A percentile compares a stretch with the other conserved stretches of the same genome.
phyloP scores from a whole-genome alignment of 805 yeast species.

The Candida nemodendra region DNA sequence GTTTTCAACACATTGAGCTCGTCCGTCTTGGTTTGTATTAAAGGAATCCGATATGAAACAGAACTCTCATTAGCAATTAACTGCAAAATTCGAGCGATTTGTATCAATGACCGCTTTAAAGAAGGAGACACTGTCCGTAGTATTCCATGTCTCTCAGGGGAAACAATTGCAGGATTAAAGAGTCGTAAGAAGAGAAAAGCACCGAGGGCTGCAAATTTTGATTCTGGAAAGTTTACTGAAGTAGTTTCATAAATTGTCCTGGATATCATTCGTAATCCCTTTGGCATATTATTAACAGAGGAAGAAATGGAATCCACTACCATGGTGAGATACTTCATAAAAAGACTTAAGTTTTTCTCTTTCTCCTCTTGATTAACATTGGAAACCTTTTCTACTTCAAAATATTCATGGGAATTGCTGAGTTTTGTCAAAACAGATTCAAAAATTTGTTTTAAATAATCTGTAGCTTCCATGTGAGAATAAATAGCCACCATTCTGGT shows the following conservation, averaged over 20 bases:
- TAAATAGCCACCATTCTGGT: slow-evolving; percentile 72
- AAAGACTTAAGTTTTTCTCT: slow-evolving; percentile 42
- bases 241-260: slow-evolving; percentile 59
- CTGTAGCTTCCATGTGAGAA: slow-evolving; percentile 64
- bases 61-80: slow-evolving; percentile 83
- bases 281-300: slow-evolving; percentile 61
- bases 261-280: slow-evolving; percentile 70
- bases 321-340: slow-evolving; percentile 53
- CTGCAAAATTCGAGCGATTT: slow-evolving; percentile 81
- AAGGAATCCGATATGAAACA: slow-evolving; percentile 61
- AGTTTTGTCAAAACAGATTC: slow-evolving; percentile 57
- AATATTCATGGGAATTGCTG: slow-evolving; percentile 44
- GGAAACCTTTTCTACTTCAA: slow-evolving; percentile 61
- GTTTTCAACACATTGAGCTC: slow-evolving; percentile 41
- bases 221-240: slow-evolving; percentile 60
- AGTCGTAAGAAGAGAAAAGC: slow-evolving; percentile 81
- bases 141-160: slow-evolving; percentile 62
- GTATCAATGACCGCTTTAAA: slow-evolving; percentile 63
- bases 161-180: slow-evolving; percentile 85
- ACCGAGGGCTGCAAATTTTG: slow-evolving; percentile 71
- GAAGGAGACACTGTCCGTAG: slow-evolving; percentile 13
- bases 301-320: slow-evolving; percentile 58
- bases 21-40: slow-evolving; percentile 36
- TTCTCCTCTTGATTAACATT: slow-evolving; percentile 34
- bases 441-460: slow-evolving; percentile 52